Percentiles rank a stretch among this genome's conserved stretches.
Conservation (phyloP, 1,139 yeast species). For the Diutina sp. region DNA sequence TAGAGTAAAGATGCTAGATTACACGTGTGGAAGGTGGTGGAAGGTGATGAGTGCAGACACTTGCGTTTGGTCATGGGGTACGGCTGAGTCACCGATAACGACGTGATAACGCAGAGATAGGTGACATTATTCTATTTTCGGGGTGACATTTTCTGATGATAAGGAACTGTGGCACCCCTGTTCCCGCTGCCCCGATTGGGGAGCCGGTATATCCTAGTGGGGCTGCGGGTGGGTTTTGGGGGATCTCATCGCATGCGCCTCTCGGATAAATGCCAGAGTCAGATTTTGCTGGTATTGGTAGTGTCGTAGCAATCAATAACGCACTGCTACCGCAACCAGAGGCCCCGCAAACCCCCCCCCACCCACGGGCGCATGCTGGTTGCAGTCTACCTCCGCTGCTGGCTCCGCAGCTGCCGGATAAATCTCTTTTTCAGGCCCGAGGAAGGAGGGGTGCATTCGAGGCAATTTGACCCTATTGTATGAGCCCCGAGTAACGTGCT, state of each 20-base stretch:
- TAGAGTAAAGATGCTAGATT: neutral
- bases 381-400: neutral
- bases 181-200: neutral
- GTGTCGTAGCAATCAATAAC: neutral
- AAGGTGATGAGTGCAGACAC: neutral
- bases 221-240: neutral
- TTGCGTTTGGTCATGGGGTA: neutral
- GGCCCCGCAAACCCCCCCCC: neutral
- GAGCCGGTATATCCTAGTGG: neutral
- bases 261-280: neutral
- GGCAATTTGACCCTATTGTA: neutral
- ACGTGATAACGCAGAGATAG: neutral
- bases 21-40: neutral
- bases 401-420: neutral
- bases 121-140: neutral
- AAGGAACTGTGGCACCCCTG: neutral
- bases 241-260: neutral
- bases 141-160: neutral
- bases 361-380: neutral
- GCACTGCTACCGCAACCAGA: neutral
- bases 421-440: neutral
- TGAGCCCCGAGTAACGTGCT: neutral
- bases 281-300: neutral
- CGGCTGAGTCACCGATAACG: neutral
- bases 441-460: neutral